A percentile compares a stretch with the other conserved stretches of the same genome.
Conservation (phyloP, 305 asterid species). For the Fraxinus nigra region DNA sequence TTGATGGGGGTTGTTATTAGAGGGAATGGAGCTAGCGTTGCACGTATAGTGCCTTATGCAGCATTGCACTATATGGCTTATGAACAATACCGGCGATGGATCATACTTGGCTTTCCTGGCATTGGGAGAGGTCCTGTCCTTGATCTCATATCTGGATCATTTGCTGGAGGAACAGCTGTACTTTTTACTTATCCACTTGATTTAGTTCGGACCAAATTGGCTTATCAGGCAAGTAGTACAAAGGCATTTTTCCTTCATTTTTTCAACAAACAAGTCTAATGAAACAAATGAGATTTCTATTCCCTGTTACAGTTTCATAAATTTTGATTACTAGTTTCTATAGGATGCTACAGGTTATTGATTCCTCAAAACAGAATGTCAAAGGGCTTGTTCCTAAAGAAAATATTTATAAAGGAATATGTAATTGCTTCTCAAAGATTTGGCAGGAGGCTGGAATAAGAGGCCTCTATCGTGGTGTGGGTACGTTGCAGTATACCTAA, state of each 20-base stretch:
- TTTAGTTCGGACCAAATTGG: slow-evolving; percentile 87
- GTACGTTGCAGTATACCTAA: slow-evolving; percentile 39
- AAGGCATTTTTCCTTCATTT: not conserved
- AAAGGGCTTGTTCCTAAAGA: slow-evolving; percentile 42
- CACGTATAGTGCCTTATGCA: slow-evolving; percentile 94
- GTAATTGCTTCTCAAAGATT: slow-evolving; percentile 80
- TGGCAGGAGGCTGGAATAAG: slow-evolving; percentile 71
- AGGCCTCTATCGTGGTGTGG: slow-evolving; percentile 91
- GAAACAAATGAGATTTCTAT: not conserved
- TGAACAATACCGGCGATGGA: slow-evolving; percentile 87
- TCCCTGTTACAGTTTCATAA: slow-evolving; percentile 10
- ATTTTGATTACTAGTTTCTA: slow-evolving; percentile 29
- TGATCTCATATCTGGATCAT: slow-evolving; percentile 89
- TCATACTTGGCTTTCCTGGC: slow-evolving; percentile 60
- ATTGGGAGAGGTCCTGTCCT: slow-evolving; percentile 78
- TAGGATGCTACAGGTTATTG: slow-evolving; percentile 58
- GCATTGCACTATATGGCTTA: slow-evolving; percentile 93
- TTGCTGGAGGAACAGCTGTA: slow-evolving; percentile 97
- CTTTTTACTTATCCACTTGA: slow-evolving; percentile 92
- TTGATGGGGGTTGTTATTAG: slow-evolving; percentile 30
- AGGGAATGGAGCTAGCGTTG: slow-evolving; percentile 97
- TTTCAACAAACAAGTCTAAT: not conserved
- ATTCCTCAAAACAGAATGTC: slow-evolving; percentile 42
- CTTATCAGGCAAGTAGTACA: slow-evolving; percentile 76
- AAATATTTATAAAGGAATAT: slow-evolving; percentile 61